Percentiles rank a stretch among this genome's conserved stretches.
These are phyloP conservation scores for Leishmania tarentolae DNA, from an alignment of 208 protist species.

Conservation along the genomic window DNA sequence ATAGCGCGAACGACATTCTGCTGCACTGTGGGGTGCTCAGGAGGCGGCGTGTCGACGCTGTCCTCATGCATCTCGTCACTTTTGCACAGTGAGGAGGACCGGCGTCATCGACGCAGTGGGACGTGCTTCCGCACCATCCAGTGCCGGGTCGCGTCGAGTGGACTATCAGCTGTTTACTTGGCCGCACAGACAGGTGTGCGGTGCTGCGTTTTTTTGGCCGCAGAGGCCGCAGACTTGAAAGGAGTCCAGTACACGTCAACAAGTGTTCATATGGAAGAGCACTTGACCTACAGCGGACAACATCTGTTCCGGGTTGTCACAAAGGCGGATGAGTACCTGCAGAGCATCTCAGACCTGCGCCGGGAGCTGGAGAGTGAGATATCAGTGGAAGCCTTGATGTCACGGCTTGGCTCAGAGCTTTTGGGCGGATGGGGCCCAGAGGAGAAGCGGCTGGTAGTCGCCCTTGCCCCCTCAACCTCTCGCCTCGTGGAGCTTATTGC, in stretches of 20 bases:
- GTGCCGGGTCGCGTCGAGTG: constrained; percentile 25
- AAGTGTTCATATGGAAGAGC: constrained; percentile 32
- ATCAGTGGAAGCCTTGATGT: constrained; percentile 1
- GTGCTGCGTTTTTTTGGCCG: constrained; percentile 44
- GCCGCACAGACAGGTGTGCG: constrained; percentile 33
- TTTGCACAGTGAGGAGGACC: constrained; percentile 1
- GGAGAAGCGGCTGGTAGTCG: constrained; percentile 14
- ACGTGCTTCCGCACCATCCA: constrained; percentile 26
- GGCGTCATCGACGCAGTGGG: neutral
- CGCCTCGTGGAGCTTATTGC: constrained; percentile 8
- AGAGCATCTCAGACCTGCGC: neutral
- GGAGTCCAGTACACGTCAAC: constrained; percentile 35
- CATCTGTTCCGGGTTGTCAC: constrained; percentile 46
- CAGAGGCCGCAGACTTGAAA: constrained; percentile 45
- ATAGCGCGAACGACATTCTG: constrained; percentile 18
- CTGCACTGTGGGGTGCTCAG: constrained; percentile 23
- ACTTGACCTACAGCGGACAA: constrained; percentile 23
- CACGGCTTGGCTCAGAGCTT: neutral
- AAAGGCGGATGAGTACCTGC: constrained; percentile 58
- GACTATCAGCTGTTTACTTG: constrained; percentile 37
- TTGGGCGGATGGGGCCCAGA: constrained; percentile 11
- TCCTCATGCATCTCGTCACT: constrained; percentile 8
- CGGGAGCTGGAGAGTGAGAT: neutral
- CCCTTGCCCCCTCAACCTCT: constrained; percentile 23
- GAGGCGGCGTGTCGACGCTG: constrained; percentile 26